Evolutionary conservation across 345 rosid genomes (phyloP), one percentile per base, ranked within the genome.

Genomic region (Cochlearia excelsa): DNA sequence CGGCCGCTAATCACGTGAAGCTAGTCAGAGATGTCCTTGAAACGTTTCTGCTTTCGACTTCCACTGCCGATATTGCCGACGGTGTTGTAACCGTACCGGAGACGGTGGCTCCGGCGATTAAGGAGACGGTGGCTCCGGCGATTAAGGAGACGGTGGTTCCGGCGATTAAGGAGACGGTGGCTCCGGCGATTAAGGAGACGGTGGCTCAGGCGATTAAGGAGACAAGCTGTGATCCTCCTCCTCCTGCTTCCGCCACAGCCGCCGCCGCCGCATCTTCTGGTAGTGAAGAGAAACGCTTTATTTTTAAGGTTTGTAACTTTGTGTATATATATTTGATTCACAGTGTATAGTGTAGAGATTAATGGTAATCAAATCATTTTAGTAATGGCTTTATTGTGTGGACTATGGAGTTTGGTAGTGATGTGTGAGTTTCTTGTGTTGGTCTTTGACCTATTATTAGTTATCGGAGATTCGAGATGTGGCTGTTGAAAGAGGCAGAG

Each of bases 11-110:
- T 47, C 68, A 62, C 66, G 84, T 66, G 79, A 73, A 45, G 53
- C 74, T 81, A 5, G 65, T 91, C 35, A 75, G 96, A 66, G 70
- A 67, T 57, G 77, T 88, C 2, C 40, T 91, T 9, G 93, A 88
- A 63, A 71, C 79, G 39, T 86, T 76, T 64, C 71, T 91, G 55
- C 73, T 86, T 29, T 76, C 88, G 6, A 47, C 63, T 30, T 42
- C 59, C 1, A 78, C 39, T 1, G 79, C 59, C 26, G 65, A 37
- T 7, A n/a, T 43, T n/a, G 71, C 40, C 34, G 68, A 59, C 8
- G 68, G 39, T 11, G 42, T 68, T 42, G 61, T 40, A 34, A 38
- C 41, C 6, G 54, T 48, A 6, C 9, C 27, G 16, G 34, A 45
- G 3, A 57, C 49, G 33, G 40, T 8, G 40, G 49, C 56, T 59